These are phyloP conservation scores for Leccinum truebloodii DNA, from an alignment of 768 basidiomycete genomes.

Conservation along the genomic window DNA sequence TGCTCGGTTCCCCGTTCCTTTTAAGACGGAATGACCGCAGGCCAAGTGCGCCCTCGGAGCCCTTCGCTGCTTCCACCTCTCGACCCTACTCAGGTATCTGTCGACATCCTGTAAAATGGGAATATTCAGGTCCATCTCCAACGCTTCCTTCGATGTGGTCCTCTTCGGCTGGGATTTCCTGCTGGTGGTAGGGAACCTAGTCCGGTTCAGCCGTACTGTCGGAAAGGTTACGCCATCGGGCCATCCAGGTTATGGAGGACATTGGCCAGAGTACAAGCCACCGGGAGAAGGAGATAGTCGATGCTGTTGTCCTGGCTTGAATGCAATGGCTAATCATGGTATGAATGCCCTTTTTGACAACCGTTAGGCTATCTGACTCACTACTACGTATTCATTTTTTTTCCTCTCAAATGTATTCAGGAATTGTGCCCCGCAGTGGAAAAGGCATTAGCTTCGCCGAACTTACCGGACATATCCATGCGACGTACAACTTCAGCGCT, in stretches of 20 bases:
- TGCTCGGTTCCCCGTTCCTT: not conserved
- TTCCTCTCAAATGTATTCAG: slow-evolving; percentile 12
- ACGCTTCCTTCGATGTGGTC: not conserved
- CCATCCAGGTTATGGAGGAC: slow-evolving; percentile 53
- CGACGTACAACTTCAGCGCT: slow-evolving; percentile 68
- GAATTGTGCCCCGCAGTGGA: slow-evolving; percentile 59
- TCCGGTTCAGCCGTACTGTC: slow-evolving; percentile 32
- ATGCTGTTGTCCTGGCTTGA: slow-evolving; percentile 69
- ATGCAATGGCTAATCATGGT: slow-evolving; percentile 84
- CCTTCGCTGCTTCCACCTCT: not conserved
- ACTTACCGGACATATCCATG: slow-evolving; percentile 39
- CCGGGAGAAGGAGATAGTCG: slow-evolving; percentile 66
- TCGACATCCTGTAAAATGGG: slow-evolving; percentile 5
- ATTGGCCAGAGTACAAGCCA: slow-evolving; percentile 67
- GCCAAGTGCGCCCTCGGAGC: not conserved
- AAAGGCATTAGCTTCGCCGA: slow-evolving; percentile 61
- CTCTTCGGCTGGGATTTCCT: slow-evolving; percentile 16
- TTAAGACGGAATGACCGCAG: not conserved
- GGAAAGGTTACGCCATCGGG: slow-evolving; percentile 57
- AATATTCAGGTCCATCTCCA: slow-evolving; percentile 12
- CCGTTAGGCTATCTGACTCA: not conserved
- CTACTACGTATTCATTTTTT: not conserved
- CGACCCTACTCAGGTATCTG: not conserved
- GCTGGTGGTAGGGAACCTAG: slow-evolving; percentile 16
- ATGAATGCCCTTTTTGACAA: slow-evolving; percentile 45